phyloP scores from a whole-genome alignment of 768 basidiomycete genomes.

The Naganishia vaughanmartiniae region DNA sequence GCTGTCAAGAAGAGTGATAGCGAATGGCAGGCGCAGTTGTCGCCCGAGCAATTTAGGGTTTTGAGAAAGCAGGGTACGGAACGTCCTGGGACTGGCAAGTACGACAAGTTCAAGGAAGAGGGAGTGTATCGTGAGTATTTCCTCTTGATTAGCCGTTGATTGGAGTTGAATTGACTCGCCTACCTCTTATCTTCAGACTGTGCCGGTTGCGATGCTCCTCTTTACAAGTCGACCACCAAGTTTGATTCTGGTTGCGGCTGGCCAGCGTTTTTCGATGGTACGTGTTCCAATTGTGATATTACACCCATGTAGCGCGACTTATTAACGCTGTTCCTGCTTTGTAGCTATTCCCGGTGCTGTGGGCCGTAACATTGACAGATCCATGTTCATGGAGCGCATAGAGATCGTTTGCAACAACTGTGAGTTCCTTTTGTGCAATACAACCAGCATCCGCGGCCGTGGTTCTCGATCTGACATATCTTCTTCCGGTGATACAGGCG shows the following conservation, averaged over 20 bases:
- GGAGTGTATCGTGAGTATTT: constrained; percentile 63
- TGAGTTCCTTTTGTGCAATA: constrained; percentile 19
- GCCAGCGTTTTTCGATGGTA: constrained; percentile 96
- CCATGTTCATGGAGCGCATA: constrained; percentile 65
- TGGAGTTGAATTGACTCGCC: neutral
- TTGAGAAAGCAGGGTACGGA: constrained; percentile 87
- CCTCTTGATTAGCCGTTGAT: neutral
- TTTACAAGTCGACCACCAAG: constrained; percentile 86
- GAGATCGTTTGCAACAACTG: constrained; percentile 89
- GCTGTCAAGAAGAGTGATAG: constrained; percentile 61
- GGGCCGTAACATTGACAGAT: constrained; percentile 65
- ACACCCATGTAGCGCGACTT: constrained; percentile 8
- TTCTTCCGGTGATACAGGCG: constrained; percentile 45
- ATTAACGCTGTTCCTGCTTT: neutral
- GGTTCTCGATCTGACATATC: neutral
- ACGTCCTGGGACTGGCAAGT: constrained; percentile 69
- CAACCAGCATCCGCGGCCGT: neutral
- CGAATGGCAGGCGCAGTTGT: constrained; percentile 80
- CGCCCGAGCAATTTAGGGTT: constrained; percentile 80
- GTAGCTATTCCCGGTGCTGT: constrained; percentile 90
- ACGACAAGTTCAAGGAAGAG: constrained; percentile 64
- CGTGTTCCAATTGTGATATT: constrained; percentile 29
- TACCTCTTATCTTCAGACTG: constrained; percentile 54
- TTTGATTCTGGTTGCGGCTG: constrained; percentile 92
- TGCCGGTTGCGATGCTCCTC: constrained; percentile 72